Base-by-base conservation (phyloP, 208 protist genomes). In the Naegleria lovaniensis region DNA sequence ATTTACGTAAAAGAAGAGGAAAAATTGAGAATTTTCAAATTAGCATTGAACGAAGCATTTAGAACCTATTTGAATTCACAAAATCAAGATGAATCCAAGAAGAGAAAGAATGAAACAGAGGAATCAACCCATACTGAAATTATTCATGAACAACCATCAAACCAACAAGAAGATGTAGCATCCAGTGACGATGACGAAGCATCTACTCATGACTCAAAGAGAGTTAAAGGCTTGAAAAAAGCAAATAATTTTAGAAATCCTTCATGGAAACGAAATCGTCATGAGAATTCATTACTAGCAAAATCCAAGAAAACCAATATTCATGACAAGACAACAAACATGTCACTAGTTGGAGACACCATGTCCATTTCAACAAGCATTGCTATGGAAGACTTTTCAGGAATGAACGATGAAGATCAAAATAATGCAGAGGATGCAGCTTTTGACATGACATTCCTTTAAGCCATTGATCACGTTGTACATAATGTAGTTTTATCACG, bases 401-500 rank as follows among this genome's bases (percentile, higher is more conserved):
- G n/a, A 0, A 79, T 79, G 67, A 79, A 79, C 16, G 67, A 79
- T 33, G 58, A 75, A 75, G 67, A 79, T 29, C 25, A 25, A 36
- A 79, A 79, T 36, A 29, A 15, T 67, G 67, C 5, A 36, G 67
- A 79, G 5, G 67, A 79, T 79, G 67, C 16, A 0, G n/a, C 16
- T 25, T 79, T 79, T 33, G 67, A 79, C n/a, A 79, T 79, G 67
- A 79, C 67, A 6, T 79, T 79, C 67, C 67, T 79, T 33, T 79
- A 36, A 79, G 36, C 29, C 2, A 33, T 79, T 79, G 25, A n/a
- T 75, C 5, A 48, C 5, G 7, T 48, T 48, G 43, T 48, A 48
- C 43, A 48, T 48, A 48, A 1, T 48, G 43, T 48, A 48, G 7
- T 48, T 9, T 48, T 1, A 48, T 48, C 5, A 48, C 7, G 43